phyloP scores from a whole-genome alignment of 2,329 filamentous ascomycete genomes.

The Cordyceps fumosorosea region DNA sequence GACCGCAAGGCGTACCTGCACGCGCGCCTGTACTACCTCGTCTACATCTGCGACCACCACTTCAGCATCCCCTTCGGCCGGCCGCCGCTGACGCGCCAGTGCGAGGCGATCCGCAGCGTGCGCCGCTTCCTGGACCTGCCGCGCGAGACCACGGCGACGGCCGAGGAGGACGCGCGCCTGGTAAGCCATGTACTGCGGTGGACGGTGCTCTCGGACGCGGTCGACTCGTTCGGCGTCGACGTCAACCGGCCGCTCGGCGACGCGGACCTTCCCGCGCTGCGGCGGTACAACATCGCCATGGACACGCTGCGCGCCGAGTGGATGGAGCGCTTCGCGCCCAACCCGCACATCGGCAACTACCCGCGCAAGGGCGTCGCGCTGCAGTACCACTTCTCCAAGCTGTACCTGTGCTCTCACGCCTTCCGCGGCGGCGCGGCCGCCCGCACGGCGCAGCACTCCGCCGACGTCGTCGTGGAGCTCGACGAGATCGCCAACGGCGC shows the following conservation, averaged over 20 bases:
- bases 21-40: constrained; percentile 51
- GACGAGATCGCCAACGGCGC: constrained; percentile 11
- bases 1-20: constrained; percentile 44
- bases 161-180: constrained; percentile 18
- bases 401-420: constrained; percentile 15
- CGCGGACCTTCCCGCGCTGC: constrained; percentile 13
- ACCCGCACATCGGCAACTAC: constrained; percentile 13
- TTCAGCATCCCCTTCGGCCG: constrained; percentile 28
- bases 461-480: constrained; percentile 8
- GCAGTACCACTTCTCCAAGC: constrained; percentile 15
- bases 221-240: constrained; percentile 13
- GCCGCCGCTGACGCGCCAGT: constrained; percentile 23
- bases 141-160: constrained; percentile 6
- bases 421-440: constrained; percentile 8
- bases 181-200: constrained; percentile 18
- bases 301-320: constrained; percentile 13
- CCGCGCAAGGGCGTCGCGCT: constrained; percentile 14
- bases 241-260: constrained; percentile 10
- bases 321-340: constrained; percentile 10
- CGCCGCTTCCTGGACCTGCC: constrained; percentile 23
- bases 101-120: constrained; percentile 18
- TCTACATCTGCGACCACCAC: constrained; percentile 27
- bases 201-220: constrained; percentile 13
- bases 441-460: not conserved
- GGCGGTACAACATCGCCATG: constrained; percentile 13